These are phyloP conservation scores for Amaranthus hypochondriacus DNA, from an alignment of 148 eudicot species.

Conservation along the genomic window DNA sequence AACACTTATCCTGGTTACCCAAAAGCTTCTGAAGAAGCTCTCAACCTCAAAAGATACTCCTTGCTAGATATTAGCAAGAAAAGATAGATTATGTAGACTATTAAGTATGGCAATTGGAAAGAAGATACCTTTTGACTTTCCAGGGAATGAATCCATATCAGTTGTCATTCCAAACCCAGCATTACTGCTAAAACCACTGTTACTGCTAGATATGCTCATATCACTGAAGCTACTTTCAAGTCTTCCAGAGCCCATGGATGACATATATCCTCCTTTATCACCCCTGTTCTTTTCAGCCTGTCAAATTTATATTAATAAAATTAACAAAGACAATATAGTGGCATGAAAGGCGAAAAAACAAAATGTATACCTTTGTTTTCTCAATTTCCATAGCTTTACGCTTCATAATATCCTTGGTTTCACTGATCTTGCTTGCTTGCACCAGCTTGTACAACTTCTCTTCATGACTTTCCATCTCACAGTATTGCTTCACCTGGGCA, in stretches of 20 bases:
- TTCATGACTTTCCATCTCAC: slow-evolving; percentile 98
- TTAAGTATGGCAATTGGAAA: neutral
- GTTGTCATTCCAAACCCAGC: slow-evolving; percentile 52
- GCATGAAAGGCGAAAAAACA: neutral
- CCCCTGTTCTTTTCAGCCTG: slow-evolving; percentile 75
- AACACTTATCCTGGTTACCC: neutral
- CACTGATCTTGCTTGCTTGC: slow-evolving; percentile 73
- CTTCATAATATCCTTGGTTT: slow-evolving; percentile 88
- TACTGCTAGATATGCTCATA: slow-evolving; percentile 50
- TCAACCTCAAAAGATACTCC: neutral
- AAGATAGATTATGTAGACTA: neutral
- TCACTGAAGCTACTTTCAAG: slow-evolving; percentile 62
- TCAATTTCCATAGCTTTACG: slow-evolving; percentile 87
- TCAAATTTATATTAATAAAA: slow-evolving; percentile 1
- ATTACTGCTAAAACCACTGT: slow-evolving; percentile 61
- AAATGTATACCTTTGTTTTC: slow-evolving; percentile 63
- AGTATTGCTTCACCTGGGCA: slow-evolving; percentile 83
- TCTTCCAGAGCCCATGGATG: slow-evolving; percentile 76
- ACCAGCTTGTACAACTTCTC: slow-evolving; percentile 87
- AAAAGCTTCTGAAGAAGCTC: neutral
- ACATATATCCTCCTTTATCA: slow-evolving; percentile 64
- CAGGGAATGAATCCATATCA: slow-evolving; percentile 54
- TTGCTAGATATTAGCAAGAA: no score
- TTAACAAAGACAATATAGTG: slow-evolving; percentile 1
- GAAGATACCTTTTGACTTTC: slow-evolving; percentile 69